Percentiles rank a stretch among this genome's conserved stretches.
These are phyloP conservation scores for Tetramitus jugosus DNA, from an alignment of 208 protist species.

Conservation along the genomic window DNA sequence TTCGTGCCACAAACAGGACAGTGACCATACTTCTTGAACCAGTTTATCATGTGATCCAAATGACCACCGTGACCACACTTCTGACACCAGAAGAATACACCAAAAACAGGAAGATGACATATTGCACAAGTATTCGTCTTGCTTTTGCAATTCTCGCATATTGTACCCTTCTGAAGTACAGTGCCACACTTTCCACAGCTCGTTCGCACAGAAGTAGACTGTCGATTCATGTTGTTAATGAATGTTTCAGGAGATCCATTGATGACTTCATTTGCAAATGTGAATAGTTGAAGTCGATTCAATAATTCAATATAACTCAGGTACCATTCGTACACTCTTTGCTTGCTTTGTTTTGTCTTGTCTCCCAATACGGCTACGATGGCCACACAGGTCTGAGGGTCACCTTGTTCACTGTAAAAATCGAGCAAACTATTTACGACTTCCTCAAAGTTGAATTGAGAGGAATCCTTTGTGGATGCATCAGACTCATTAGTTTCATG, in stretches of 20 bases:
- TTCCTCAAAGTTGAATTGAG: constrained; percentile 4
- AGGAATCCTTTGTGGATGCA: too few species aligned
- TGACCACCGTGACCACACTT: constrained; percentile 10
- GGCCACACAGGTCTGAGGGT: constrained; percentile 12
- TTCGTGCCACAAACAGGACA: neutral
- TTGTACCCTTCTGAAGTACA: neutral
- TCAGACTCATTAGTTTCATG: too few species aligned
- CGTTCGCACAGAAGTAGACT: neutral
- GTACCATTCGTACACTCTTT: neutral
- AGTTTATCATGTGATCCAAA: neutral
- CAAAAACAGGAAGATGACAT: neutral
- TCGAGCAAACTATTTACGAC: neutral
- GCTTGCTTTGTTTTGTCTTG: neutral
- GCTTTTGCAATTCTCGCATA: neutral
- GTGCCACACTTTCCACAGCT: constrained; percentile 12
- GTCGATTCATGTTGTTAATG: neutral
- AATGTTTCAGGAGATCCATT: neutral
- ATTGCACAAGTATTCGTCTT: constrained; percentile 1
- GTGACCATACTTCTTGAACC: neutral
- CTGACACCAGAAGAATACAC: constrained; percentile 9
- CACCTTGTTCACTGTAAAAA: neutral
- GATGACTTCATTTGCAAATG: neutral
- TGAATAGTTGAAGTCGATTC: constrained; percentile 12
- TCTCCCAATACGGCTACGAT: neutral
- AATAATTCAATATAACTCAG: constrained; percentile 13